A percentile compares a stretch with the other conserved stretches of the same genome.
Conservation (phyloP, 2,329 filamentous ascomycete genomes). For the Venturiaceae sp. region DNA sequence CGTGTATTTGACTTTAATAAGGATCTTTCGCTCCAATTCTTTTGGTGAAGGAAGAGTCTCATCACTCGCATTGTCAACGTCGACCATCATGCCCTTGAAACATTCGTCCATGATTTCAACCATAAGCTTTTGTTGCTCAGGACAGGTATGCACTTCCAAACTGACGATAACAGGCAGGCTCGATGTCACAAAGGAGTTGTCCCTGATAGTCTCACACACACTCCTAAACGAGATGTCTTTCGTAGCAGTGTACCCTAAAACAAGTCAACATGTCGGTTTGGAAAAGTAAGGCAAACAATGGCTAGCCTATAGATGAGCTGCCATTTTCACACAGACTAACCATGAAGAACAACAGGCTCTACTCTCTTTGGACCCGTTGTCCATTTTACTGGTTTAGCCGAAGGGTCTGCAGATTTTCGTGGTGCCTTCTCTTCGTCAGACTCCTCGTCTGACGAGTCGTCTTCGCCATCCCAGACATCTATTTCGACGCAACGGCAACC, state of each 20-base stretch:
- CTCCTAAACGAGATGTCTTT: slow-evolving; percentile 78
- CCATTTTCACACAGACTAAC: slow-evolving; percentile 22
- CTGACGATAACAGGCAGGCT: slow-evolving; percentile 81
- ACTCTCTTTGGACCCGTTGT: slow-evolving; percentile 19
- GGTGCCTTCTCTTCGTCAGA: slow-evolving; percentile 7
- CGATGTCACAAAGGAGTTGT: slow-evolving; percentile 65
- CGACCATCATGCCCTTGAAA: slow-evolving; percentile 65
- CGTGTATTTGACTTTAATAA: slow-evolving; percentile 41
- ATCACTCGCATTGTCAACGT: slow-evolving; percentile 21
- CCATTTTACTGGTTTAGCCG: neutral
- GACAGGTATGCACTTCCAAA: slow-evolving; percentile 78
- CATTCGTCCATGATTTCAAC: slow-evolving; percentile 87
- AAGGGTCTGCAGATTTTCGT: neutral
- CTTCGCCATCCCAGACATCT: slow-evolving; percentile 79
- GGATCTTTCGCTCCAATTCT: slow-evolving; percentile 68
- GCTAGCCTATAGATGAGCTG: neutral
- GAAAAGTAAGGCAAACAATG: neutral
- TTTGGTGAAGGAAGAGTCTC: slow-evolving; percentile 57
- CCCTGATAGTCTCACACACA: slow-evolving; percentile 70
- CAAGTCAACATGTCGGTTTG: neutral
- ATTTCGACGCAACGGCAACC: slow-evolving; percentile 90
- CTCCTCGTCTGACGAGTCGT: slow-evolving; percentile 5
- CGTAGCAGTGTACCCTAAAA: slow-evolving; percentile 61
- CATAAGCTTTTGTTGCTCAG: slow-evolving; percentile 82
- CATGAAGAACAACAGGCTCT: slow-evolving; percentile 78